Conservation (phyloP, 148 eudicot genomes). For the Chenopodium album region DNA sequence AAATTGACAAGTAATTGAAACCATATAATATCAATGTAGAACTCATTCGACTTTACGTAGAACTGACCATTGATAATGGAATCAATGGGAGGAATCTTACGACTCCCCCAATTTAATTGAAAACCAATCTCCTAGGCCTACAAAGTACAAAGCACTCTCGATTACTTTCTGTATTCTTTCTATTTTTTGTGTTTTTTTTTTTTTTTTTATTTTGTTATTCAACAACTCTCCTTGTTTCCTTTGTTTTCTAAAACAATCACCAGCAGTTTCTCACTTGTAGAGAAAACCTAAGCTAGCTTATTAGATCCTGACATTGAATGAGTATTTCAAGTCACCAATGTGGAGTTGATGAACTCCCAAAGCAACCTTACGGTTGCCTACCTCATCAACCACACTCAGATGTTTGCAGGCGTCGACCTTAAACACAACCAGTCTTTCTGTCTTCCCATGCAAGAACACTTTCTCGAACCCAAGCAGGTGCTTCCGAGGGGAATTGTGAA, state of each 20-base stretch:
- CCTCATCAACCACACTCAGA: slow-evolving; percentile 77
- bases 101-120: slow-evolving; percentile 22
- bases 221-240: neutral
- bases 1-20: neutral
- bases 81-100: slow-evolving; percentile 28
- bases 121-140: slow-evolving; percentile 3
- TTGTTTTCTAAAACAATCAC: slow-evolving; percentile 20
- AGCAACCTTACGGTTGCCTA: slow-evolving; percentile 59
- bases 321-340: slow-evolving; percentile 63
- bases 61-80: slow-evolving; percentile 10
- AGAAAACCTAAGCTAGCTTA: slow-evolving; percentile 13
- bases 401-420: slow-evolving; percentile 75
- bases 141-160: slow-evolving; percentile 5
- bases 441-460: slow-evolving; percentile 52
- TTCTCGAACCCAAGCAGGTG: slow-evolving; percentile 74
- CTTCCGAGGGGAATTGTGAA: slow-evolving; percentile 71
- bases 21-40: neutral
- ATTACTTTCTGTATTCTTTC: neutral
- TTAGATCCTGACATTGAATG: slow-evolving; percentile 45
- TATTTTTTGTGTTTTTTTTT: neutral
- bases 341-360: slow-evolving; percentile 69
- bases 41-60: neutral
- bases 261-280: neutral
- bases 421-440: slow-evolving; percentile 51
- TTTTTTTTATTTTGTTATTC: neutral